Base-by-base conservation (phyloP, 2,329 filamentous ascomycete genomes). In the Emericellopsis cladophorae region DNA sequence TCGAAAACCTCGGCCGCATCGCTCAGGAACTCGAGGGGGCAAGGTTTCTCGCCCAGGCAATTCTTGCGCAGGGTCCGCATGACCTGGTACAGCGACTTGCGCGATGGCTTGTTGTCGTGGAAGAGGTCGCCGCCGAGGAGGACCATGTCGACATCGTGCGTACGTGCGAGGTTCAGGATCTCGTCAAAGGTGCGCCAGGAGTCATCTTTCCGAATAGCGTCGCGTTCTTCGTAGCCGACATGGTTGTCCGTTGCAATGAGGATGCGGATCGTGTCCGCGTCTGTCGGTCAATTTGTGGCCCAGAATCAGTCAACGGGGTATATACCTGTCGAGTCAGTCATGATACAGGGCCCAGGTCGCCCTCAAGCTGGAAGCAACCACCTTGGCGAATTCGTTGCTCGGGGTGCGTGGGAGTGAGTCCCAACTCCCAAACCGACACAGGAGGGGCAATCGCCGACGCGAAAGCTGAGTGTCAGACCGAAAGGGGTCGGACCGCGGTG, bases 111-210 rank as follows among this genome's bases (percentile, higher is more conserved):
- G 60, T 98, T 98, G 51, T 98, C 90, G 58, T 98, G 93, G 56
- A 98, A 98, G 1, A 98, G 74, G 57, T 98, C 92, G 37, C 92
- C 92, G 3, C 83, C 90, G 5, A 98, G 78, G 2, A 98, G 72
- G 1, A 98, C 84, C 92, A 98, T 96, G 61, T 98, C 92, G 48
- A 98, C 76, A 74, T 79, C 44, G 21, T 23, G 7, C 18, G 41
- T 37, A 54, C 82, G 85, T 16, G 90, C 92, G 34, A 96, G 65
- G 48, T 79, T 82, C 83, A 98, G 87, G 46, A 95, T 79, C 61
- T 98, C 92, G 58, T 98, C 84, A 64, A 98, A 98, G 4, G 83
- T 87, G 56, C 80, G 83, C 89, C 90, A 96, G 62, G 88, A 95
- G 60, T 98, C 92, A 58, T 96, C 86, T 48, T 89, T 90, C n/a